Percentiles rank a stretch among this genome's conserved stretches.
Evolutionary conservation across 2,329 filamentous ascomycete genomes (phyloP).

Genomic region (Leptoxyphium fumago): DNA sequence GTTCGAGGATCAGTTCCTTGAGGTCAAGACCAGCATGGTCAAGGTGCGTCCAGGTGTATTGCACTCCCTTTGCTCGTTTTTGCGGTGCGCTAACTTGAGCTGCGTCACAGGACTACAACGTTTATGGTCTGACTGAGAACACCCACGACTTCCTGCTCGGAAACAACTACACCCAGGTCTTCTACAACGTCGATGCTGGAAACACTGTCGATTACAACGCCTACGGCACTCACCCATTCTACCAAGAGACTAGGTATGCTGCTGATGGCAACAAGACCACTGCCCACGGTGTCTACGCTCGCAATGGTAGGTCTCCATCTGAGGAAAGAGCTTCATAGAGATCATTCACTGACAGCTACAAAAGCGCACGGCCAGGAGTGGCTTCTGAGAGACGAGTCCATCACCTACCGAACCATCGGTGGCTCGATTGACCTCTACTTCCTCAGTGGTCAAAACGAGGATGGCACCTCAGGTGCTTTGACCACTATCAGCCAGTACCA

Average conservation of each 20-base stretch:
- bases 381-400: conserved; percentile 44
- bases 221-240: conserved; percentile 66
- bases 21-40: conserved; percentile 32
- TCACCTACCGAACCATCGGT: conserved; percentile 62
- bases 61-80: no score
- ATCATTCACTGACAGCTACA: background rate
- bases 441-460: conserved; percentile 52
- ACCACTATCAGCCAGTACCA: conserved; percentile 57
- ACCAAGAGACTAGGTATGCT: conserved; percentile 66
- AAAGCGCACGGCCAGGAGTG: conserved; percentile 54
- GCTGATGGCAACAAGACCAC: conserved; percentile 32
- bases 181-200: conserved; percentile 53
- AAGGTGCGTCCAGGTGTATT: background rate
- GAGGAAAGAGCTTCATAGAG: background rate
- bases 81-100: no score
- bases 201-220: conserved; percentile 52
- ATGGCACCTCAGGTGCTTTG: conserved; percentile 48
- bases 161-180: conserved; percentile 55
- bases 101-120: background rate
- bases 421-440: conserved; percentile 70
- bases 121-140: conserved; percentile 57
- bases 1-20: conserved; percentile 65
- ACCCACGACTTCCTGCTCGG: conserved; percentile 59
- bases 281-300: conserved; percentile 57
- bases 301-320: conserved; percentile 35